Evolutionary conservation across 2,329 filamentous ascomycete species (phyloP).

Genomic region (Sclerotinia trifoliorum): DNA sequence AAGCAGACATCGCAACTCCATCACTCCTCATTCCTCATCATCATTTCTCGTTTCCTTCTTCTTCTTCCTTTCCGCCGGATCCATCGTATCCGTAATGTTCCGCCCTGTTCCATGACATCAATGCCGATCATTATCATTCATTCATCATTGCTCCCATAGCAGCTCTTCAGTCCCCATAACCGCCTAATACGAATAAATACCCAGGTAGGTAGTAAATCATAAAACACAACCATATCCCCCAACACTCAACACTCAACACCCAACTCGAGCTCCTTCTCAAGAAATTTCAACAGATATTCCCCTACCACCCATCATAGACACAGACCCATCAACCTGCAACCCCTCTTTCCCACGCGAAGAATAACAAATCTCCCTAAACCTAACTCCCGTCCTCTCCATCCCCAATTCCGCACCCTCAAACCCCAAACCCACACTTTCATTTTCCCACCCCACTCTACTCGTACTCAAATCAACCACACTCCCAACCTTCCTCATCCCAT

Average conservation of each 20-base stretch:
- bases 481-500: not conserved
- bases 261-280: not conserved
- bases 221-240: not conserved
- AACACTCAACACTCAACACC: not conserved
- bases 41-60: not conserved
- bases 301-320: not conserved
- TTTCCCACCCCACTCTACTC: not conserved
- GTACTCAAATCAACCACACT: conserved; percentile 5
- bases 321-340: not conserved
- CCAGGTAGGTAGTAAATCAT: not conserved
- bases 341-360: not conserved
- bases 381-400: not conserved
- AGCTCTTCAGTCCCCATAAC: too few species aligned
- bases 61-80: not conserved
- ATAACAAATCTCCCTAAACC: conserved; percentile 20
- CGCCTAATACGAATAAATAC: not conserved
- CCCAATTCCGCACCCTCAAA: not conserved
- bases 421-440: not conserved
- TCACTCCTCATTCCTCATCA: not conserved
- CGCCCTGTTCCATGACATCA: not conserved
- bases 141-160: not conserved
- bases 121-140: not conserved
- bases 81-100: not conserved
- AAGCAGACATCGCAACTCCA: not conserved
- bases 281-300: conserved; percentile 17